phyloP scores from a whole-genome alignment of 2,329 filamentous ascomycete genomes.

The Didymella pomorum region DNA sequence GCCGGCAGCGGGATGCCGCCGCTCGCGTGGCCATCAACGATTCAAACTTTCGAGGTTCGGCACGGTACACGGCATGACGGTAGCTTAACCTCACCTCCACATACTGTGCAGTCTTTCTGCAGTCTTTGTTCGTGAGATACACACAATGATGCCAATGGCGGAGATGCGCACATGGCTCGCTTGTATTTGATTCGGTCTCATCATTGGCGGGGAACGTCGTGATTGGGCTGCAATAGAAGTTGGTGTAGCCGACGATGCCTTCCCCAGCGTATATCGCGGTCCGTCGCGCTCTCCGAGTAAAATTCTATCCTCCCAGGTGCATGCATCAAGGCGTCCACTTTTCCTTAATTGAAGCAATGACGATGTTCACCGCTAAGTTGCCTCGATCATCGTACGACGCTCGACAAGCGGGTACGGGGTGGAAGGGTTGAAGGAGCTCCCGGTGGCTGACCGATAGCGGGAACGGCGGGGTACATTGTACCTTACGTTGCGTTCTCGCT shows the following conservation, averaged over 20 bases:
- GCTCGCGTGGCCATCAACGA: slow-evolving; percentile 18
- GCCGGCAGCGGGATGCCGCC: slow-evolving; percentile 23
- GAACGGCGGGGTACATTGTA: slow-evolving; percentile 11
- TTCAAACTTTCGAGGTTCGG: slow-evolving; percentile 25
- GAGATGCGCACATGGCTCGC: slow-evolving; percentile 30
- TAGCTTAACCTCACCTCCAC: slow-evolving; percentile 34
- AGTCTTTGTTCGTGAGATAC: slow-evolving; percentile 6
- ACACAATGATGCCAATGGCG: slow-evolving; percentile 16
- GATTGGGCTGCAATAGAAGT: slow-evolving; percentile 25
- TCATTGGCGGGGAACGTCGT: slow-evolving; percentile 16
- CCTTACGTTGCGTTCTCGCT: slow-evolving; percentile 26
- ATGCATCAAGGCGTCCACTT: slow-evolving; percentile 11
- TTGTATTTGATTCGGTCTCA: slow-evolving; percentile 19
- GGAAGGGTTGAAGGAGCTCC: slow-evolving; percentile 2
- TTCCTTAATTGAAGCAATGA: background rate
- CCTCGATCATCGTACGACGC: slow-evolving; percentile 13
- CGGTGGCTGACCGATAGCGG: slow-evolving; percentile 15
- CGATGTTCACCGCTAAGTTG: slow-evolving; percentile 8
- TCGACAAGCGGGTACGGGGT: slow-evolving; percentile 4
- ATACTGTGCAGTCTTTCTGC: slow-evolving; percentile 14
- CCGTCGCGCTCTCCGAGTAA: slow-evolving; percentile 31
- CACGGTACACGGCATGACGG: slow-evolving; percentile 36
- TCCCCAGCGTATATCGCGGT: slow-evolving; percentile 32
- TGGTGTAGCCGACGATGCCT: slow-evolving; percentile 23
- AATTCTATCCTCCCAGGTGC: slow-evolving; percentile 1